Conservation (phyloP, 768 basidiomycete genomes). For the Amylocystis lapponica region DNA sequence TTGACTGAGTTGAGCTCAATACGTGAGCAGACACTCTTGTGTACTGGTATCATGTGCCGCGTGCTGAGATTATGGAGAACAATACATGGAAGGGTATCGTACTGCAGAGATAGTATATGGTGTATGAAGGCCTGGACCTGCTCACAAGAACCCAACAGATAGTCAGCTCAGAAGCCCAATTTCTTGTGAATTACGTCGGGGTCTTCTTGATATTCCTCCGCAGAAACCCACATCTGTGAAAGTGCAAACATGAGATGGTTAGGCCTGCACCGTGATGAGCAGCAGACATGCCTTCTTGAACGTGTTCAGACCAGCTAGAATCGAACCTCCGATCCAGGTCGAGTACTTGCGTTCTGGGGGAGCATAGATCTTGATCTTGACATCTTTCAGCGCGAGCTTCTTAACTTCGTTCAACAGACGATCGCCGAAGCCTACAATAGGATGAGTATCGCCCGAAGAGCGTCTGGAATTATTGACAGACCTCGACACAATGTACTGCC, state of each 20-base stretch:
- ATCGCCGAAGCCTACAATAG: constrained; percentile 82
- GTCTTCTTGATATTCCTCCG: constrained; percentile 99
- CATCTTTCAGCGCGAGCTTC: constrained; percentile 89
- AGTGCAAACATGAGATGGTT: constrained; percentile 5
- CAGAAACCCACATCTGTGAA: constrained; percentile 96
- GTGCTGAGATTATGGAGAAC: background rate
- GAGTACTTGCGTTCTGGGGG: constrained; percentile 99
- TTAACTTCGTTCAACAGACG: constrained; percentile 95
- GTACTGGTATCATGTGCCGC: background rate
- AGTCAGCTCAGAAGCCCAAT: constrained; percentile 58
- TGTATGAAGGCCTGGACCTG: constrained; percentile 13
- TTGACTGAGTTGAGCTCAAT: too few relatives aligned
- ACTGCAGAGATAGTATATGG: constrained; percentile 15
- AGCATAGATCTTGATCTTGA: constrained; percentile 98
- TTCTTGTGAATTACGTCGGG: constrained; percentile 98
- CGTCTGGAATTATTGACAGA: constrained; percentile 27
- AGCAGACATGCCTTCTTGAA: constrained; percentile 81
- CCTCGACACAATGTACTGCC: constrained; percentile 95
- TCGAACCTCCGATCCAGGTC: constrained; percentile 96
- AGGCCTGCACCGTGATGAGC: too few relatives aligned
- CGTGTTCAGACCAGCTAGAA: constrained; percentile 90
- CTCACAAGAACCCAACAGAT: constrained; percentile 1
- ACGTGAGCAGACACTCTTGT: background rate
- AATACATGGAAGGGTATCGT: constrained; percentile 22
- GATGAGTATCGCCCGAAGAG: constrained; percentile 19